Base-by-base conservation (phyloP, 345 rosid genomes). In the Triadica sebifera region DNA sequence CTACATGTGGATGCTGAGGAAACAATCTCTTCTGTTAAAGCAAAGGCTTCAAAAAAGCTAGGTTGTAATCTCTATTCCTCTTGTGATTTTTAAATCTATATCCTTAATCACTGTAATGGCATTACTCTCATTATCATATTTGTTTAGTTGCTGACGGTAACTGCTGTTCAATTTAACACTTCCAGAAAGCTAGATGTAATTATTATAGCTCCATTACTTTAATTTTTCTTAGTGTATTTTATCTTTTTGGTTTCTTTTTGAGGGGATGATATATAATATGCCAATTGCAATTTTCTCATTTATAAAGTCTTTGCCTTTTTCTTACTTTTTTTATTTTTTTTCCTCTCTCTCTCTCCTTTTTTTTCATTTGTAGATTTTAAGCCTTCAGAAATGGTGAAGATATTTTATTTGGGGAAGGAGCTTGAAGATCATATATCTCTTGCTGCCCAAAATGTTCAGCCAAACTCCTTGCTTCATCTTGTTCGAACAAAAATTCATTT, bases 31-130 rank as follows among this genome's bases (percentile, higher is more conserved):
- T 93, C 99, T 72, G 78, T 95, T 51, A 93, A 90, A 80, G 82
- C 88, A 77, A 95, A 95, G 83, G 98, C 93, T 78, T 90, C 96
- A 22, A 93, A 84, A 80, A 95, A 95, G 86, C 92, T 93, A 93
- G 99, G 99, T 95, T 81, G 78, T 74, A 60, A 69, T 78, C 82
- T 67, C 61, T 55, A 71, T 72, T 77, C 74, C 65, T 19, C 74
- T 13, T 46, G 51, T 17, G 13, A 50, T 71, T 34, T 73, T 49
- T 46, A 47, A 38, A 34, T 66, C 29, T 45, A 3, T 71, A 16
- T 47, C 45, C 67, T 50, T 60, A 11, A 39, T 64, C 38, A 12
- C 75, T 56, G 34, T 39, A 73, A 20, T 12, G 17, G 60, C 57
- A 50, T 57, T 29, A n/a, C 38, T 67, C 43, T 4, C 29, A 17